Evolutionary conservation across 176 grass and related monocot genomes (phyloP).

Genomic region (Cocos nucifera): DNA sequence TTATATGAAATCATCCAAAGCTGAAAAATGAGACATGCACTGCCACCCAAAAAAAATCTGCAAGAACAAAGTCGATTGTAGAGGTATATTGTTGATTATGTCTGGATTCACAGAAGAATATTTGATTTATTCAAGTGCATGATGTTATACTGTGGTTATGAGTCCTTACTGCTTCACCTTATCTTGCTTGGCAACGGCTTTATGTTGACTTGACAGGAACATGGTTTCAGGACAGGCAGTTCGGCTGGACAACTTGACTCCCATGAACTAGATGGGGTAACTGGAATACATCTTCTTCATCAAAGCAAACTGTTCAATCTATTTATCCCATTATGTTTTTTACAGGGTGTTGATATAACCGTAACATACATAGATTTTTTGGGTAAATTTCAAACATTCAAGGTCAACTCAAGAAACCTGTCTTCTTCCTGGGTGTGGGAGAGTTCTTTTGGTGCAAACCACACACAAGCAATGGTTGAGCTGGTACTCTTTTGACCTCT

Average conservation of each 20-base stretch:
- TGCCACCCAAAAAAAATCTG: not conserved
- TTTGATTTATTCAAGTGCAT: no score
- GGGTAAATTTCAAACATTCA: conserved; percentile 51
- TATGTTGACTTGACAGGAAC: no score
- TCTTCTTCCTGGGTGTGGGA: conserved; percentile 9
- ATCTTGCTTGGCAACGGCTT: no score
- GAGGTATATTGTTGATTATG: not conserved
- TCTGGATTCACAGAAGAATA: no score
- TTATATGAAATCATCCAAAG: not conserved
- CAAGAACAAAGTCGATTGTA: not conserved
- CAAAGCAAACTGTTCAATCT: no score
- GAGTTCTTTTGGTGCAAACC: not conserved
- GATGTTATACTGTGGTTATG: no score
- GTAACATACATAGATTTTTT: conserved; percentile 43
- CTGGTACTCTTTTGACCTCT: conserved; percentile 17
- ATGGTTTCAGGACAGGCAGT: no score
- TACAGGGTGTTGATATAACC: conserved; percentile 21
- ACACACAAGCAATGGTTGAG: conserved; percentile 13
- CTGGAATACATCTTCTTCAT: no score
- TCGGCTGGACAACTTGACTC: no score
- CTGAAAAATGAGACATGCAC: not conserved
- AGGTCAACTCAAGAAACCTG: conserved; percentile 46
- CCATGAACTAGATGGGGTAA: no score
- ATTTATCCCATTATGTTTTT: not conserved
- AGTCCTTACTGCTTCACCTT: no score